Base-by-base conservation (phyloP, 2,329 filamentous ascomycete genomes). In the Zymoseptoria pseudotritici region DNA sequence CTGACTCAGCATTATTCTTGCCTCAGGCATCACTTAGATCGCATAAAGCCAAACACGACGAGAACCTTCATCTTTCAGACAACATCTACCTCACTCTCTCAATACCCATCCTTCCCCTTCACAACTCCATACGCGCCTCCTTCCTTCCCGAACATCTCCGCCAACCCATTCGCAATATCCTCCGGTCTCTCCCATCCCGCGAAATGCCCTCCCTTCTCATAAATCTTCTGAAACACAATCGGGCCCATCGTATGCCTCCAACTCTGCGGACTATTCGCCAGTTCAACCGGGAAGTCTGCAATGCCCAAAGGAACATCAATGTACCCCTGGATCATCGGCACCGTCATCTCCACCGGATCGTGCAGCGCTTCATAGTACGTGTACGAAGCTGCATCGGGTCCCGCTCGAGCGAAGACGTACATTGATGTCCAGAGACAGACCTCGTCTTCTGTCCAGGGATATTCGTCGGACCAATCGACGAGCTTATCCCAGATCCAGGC, bases 401-500 rank as follows among this genome's bases (percentile, higher is more conserved):
- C 88, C 1, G 87, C 86, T 0, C 76, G 80, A 8, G 83, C 86
- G 74, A 91, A 91, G 70, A 82, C 84, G 71, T 92, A 92, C 49
- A 92, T 81, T 55, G 80, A 83, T 0, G 91, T 74, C 89, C 88
- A 93, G 0, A 85, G 89, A 24, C 90, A 74, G 8, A 92, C 80
- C 74, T 92, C 88, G 58, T 91, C 87, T 62, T 90, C 86, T 0
- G 83, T 87, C 88, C 88, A 92, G 0, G 82, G 76, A 68, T 91
- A 91, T 0, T 66, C 67, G 67, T 92, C 88, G 0, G 85, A 86
- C 89, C 89, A 93, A 66, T 89, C 86, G 65, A 87, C 83, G 46
- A 93, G 75, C 71, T 93, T 93, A 74, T 93, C 90, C 65, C 89
- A 89, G 36, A 93, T 85, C 90, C 90, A 94, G 0, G 87, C 83